phyloP scores from a whole-genome alignment of 352 stramenopile species.

The Phytophthora europaea region DNA sequence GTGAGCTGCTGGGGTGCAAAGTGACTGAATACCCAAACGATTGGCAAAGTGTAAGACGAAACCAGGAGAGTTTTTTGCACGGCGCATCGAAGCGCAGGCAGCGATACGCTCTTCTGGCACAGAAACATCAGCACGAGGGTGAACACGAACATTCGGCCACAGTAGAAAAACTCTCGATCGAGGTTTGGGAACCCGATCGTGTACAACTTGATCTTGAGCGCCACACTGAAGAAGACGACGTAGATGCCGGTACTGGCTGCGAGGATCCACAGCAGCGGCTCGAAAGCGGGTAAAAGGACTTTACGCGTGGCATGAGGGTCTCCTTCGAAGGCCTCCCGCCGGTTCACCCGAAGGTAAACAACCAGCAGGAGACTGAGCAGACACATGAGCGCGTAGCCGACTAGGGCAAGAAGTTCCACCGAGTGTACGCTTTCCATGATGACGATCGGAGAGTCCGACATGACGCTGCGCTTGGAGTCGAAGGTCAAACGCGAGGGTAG shows the following conservation, averaged over 20 bases:
- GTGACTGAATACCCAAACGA: constrained; percentile 29
- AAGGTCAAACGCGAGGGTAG: not conserved
- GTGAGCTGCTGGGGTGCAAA: not conserved
- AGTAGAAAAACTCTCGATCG: constrained; percentile 46
- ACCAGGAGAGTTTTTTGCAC: constrained; percentile 46
- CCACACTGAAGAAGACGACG: constrained; percentile 51
- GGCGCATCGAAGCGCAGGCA: constrained; percentile 42
- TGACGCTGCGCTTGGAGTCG: not conserved
- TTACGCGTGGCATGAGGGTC: constrained; percentile 42
- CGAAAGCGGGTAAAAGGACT: constrained; percentile 60
- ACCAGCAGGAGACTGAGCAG: constrained; percentile 39
- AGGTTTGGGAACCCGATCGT: constrained; percentile 28
- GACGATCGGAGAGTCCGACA: constrained; percentile 4
- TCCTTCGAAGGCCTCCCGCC: constrained; percentile 44
- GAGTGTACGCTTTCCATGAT: constrained; percentile 14
- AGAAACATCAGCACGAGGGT: constrained; percentile 54
- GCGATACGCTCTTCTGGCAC: constrained; percentile 64
- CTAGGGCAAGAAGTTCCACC: constrained; percentile 37
- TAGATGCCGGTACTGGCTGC: constrained; percentile 30
- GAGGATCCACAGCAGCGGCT: constrained; percentile 57
- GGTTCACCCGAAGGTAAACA: constrained; percentile 43
- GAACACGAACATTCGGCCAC: constrained; percentile 58
- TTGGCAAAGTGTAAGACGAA: constrained; percentile 48
- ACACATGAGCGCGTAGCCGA: constrained; percentile 48
- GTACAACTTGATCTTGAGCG: constrained; percentile 37